Percentiles rank a stretch among this genome's conserved stretches.
phyloP scores from a whole-genome alignment of 192 early-diverging fungal species.

The Backusella mclennaniae region DNA sequence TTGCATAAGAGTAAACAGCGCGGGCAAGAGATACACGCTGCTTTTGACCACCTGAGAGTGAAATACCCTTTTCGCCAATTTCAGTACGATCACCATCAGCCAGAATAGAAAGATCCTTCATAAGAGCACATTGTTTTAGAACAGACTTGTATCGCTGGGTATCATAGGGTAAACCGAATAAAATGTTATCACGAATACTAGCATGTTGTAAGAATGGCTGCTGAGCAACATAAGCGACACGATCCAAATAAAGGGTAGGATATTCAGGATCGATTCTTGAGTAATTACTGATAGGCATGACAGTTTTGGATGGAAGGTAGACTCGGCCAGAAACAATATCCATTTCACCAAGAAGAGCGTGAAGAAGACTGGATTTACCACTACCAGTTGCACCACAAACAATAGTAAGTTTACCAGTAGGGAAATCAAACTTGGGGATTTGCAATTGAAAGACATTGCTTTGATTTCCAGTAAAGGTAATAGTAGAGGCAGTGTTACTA shows the following conservation, averaged over 20 bases:
- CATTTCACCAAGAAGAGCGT: conserved; percentile 58
- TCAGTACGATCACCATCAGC: conserved; percentile 68
- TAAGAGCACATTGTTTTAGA: conserved; percentile 66
- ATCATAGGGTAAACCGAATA: conserved; percentile 59
- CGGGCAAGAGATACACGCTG: conserved; percentile 78
- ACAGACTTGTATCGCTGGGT: conserved; percentile 61
- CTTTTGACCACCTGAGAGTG: conserved; percentile 75
- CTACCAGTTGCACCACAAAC: conserved; percentile 71
- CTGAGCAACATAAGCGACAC: conserved; percentile 47
- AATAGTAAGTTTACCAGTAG: conserved; percentile 48
- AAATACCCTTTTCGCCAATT: conserved; percentile 69
- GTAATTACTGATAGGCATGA: background rate
- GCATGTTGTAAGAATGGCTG: conserved; percentile 59
- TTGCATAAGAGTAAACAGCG: conserved; percentile 71
- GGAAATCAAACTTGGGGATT: conserved; percentile 48
- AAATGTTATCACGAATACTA: conserved; percentile 68
- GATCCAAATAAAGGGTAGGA: background rate
- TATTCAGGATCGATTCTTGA: background rate
- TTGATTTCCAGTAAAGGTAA: conserved; percentile 1
- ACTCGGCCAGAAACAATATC: conserved; percentile 36
- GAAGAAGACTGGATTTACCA: conserved; percentile 58
- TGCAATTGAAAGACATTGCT: conserved; percentile 6
- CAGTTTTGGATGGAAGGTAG: conserved; percentile 21
- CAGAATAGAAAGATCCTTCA: conserved; percentile 63
- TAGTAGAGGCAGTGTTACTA: background rate